A percentile compares a stretch with the other conserved stretches of the same genome.
phyloP scores from a whole-genome alignment of 106 monocot species.

The Xerophyta viscosa region DNA sequence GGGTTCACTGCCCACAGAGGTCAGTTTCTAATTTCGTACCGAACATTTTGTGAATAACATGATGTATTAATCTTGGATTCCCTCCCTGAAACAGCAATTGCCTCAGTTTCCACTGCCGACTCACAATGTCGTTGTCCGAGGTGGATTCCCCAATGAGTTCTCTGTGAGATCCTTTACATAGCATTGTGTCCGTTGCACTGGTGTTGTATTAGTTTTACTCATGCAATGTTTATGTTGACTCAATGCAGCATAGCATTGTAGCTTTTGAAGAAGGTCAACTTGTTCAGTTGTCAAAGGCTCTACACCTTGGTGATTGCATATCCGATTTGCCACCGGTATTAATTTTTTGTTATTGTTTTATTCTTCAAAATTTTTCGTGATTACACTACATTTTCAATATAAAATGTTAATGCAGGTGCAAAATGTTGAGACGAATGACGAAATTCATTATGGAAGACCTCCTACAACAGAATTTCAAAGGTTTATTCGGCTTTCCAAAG shows the following conservation, averaged over 20 bases:
- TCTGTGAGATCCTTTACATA: conserved; percentile 19
- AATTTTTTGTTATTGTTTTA: not conserved
- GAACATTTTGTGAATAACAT: not conserved
- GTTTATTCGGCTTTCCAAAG: conserved; percentile 19
- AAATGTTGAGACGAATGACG: conserved; percentile 46
- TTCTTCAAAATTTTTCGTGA: not conserved
- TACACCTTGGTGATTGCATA: conserved; percentile 60
- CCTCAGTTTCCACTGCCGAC: conserved; percentile 75
- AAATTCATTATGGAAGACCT: conserved; percentile 32
- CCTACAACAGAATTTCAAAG: conserved; percentile 49
- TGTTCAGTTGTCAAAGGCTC: conserved; percentile 25
- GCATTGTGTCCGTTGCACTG: not conserved
- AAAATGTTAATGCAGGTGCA: conserved; percentile 18
- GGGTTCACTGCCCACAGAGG: conserved; percentile 53
- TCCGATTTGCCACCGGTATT: conserved; percentile 48
- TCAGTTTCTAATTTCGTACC: conserved; percentile 7
- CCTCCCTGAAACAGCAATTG: conserved; percentile 18
- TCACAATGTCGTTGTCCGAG: conserved; percentile 53
- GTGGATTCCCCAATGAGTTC: conserved; percentile 53
- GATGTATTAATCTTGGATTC: no score
- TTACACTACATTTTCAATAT: not conserved
- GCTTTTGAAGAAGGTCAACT: conserved; percentile 47
- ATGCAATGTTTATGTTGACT: not conserved
- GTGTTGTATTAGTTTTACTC: no score
- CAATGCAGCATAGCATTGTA: conserved; percentile 40